Conservation (phyloP, 495 filamentous ascomycete genomes). For the Clavariopsis aquatica region DNA sequence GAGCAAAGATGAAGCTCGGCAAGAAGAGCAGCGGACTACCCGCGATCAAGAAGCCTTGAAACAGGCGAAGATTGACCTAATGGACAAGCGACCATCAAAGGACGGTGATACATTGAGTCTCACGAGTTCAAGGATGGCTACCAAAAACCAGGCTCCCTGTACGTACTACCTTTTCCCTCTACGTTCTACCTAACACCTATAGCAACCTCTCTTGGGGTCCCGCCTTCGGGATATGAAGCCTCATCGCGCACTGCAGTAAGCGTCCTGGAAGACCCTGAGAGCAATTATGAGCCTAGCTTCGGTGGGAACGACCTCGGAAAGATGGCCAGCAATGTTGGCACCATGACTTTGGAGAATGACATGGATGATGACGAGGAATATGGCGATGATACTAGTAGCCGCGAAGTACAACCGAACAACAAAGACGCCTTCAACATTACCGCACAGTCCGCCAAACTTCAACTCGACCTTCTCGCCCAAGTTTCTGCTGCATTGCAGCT, state of each 20-base stretch:
- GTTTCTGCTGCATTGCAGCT: slow-evolving; percentile 78
- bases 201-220: slow-evolving; percentile 47
- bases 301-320: slow-evolving; percentile 55
- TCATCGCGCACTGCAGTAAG: slow-evolving; percentile 46
- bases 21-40: slow-evolving; percentile 73
- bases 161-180: background rate
- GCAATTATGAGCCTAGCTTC: slow-evolving; percentile 60
- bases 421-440: slow-evolving; percentile 96
- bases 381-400: slow-evolving; percentile 78
- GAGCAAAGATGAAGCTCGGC: slow-evolving; percentile 93
- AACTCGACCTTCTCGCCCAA: slow-evolving; percentile 83
- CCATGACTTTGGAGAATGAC: slow-evolving; percentile 54
- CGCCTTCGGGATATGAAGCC: slow-evolving; percentile 48
- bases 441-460: slow-evolving; percentile 88
- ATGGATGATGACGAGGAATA: slow-evolving; percentile 78
- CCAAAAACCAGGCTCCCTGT: slow-evolving; percentile 32
- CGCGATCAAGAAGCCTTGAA: slow-evolving; percentile 74
- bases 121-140: slow-evolving; percentile 33
- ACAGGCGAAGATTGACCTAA: slow-evolving; percentile 68
- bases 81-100: slow-evolving; percentile 47
- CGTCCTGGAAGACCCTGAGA: slow-evolving; percentile 59
- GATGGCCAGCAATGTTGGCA: slow-evolving; percentile 49
- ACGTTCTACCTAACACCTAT: background rate
- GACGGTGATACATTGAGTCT: slow-evolving; percentile 56
- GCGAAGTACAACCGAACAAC: slow-evolving; percentile 66